Evolutionary conservation across 208 protist genomes (phyloP).

Genomic region (Acanthamoeba royreba): DNA sequence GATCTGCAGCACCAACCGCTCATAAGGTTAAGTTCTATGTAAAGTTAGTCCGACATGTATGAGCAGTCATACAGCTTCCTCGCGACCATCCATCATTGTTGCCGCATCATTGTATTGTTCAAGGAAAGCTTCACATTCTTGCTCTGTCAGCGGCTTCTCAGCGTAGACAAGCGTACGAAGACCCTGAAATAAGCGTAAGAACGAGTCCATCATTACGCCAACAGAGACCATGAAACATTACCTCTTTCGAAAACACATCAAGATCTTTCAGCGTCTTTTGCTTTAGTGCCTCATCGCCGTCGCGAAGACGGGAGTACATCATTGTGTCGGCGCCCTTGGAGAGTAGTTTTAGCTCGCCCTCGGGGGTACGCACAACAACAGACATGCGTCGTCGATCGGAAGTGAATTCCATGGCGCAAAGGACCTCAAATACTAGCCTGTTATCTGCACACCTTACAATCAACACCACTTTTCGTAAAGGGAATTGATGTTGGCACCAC

Average conservation of each 20-base stretch:
- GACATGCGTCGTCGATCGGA: conserved; percentile 59
- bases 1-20: neutral
- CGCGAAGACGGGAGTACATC: conserved; percentile 28
- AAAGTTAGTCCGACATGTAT: neutral
- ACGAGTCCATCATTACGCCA: neutral
- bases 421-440: neutral
- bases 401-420: conserved; percentile 49
- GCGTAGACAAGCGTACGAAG: conserved; percentile 63
- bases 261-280: conserved; percentile 65
- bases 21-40: neutral
- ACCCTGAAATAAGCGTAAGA: neutral
- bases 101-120: neutral
- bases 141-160: conserved; percentile 40
- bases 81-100: neutral
- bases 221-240: neutral
- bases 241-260: conserved; percentile 55
- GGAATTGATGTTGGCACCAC: neutral
- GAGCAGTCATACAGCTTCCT: neutral
- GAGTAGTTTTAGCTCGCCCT: conserved; percentile 44
- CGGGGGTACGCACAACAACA: conserved; percentile 39
- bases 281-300: neutral
- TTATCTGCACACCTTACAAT: too few species aligned
- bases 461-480: too few species aligned
- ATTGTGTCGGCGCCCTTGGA: conserved; percentile 74
- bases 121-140: conserved; percentile 44